Evolutionary conservation across 371 early-diverging fungal genomes (phyloP).

Genomic region (Fennellomyces sp.): DNA sequence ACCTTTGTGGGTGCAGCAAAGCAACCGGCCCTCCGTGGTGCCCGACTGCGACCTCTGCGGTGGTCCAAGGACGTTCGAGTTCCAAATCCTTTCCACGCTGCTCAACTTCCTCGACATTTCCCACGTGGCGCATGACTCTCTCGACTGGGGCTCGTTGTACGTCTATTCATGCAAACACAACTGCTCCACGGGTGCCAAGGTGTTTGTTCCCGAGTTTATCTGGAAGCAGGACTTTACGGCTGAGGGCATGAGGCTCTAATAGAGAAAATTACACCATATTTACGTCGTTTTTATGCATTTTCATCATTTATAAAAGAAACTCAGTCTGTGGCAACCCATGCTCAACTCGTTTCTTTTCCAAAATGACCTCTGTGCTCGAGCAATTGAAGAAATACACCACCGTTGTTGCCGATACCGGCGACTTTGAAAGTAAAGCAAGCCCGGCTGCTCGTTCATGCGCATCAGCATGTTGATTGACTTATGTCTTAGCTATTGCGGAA

Average conservation of each 20-base stretch:
- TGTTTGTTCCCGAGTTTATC: conserved; percentile 68
- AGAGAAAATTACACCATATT: neutral
- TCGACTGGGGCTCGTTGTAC: conserved; percentile 93
- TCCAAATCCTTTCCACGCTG: conserved; percentile 83
- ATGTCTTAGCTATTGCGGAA: conserved; percentile 81
- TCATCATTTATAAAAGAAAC: no score
- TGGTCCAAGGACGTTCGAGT: conserved; percentile 83
- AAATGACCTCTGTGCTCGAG: conserved; percentile 75
- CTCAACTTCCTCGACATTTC: conserved; percentile 83
- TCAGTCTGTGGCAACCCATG: no score
- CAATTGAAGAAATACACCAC: conserved; percentile 91
- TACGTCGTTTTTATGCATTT: no score
- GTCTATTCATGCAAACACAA: conserved; percentile 88
- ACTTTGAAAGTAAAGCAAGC: conserved; percentile 96
- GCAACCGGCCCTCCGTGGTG: conserved; percentile 67
- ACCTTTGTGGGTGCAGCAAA: conserved; percentile 85
- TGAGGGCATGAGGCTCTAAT: conserved; percentile 58
- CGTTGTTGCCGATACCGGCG: conserved; percentile 98
- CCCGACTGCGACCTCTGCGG: conserved; percentile 80
- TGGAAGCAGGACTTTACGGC: conserved; percentile 74
- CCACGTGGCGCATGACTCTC: conserved; percentile 66
- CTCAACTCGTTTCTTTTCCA: no score
- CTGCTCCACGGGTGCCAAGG: conserved; percentile 62
- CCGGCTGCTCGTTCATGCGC: no score
- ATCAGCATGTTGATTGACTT: neutral